Evolutionary conservation across 169 alveolate genomes (phyloP), one percentile per base, ranked within the genome.

Genomic region (Blepharisma undulans): DNA sequence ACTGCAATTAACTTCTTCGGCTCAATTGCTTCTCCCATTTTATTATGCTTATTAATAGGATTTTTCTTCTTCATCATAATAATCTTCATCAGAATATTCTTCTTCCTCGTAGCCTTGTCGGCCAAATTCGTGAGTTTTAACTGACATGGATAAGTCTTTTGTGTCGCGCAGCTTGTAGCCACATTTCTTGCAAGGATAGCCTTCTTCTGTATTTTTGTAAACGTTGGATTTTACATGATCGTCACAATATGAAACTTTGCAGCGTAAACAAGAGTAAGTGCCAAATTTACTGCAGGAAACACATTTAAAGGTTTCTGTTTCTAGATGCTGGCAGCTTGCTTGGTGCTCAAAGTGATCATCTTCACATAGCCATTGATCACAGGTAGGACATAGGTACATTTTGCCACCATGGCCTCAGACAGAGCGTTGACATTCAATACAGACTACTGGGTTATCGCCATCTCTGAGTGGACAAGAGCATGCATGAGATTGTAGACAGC

Each of bases 321-420:
- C 80, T 25, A 86, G 72, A 21, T 72, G 82, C 90, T 86, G 90
- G 29, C 90, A 86, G 30, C 82, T 66, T 19, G 90, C 90, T 33
- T 86, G 90, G n/a, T 86, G 90, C 22, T 86, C 90, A 19, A 86
- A 86, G 29, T 29, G 72, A 29, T 86, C 90, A 72, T 86, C 90
- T 66, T 71, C 82, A 72, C 90, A 86, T 6, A 86, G 82, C 60
- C 82, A 86, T 25, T 66, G 80, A 18, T 86, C 80, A 16, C 90
- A 86, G 1, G 84, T 86, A 22, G 48, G 30, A 14, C 90, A 86
- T 21, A 21, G 25, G 29, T 61, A 86, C 80, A 86, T 72, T 36
- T 36, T 86, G 19, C 90, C 90, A 19, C 90, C 90, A 48, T 86
- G 90, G 29, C 72, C 90, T 66, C 90, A 86, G 29, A 86, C 82